Percentiles rank a stretch among this genome's conserved stretches.
Evolutionary conservation across 2,329 filamentous ascomycete genomes (phyloP).

Genomic region (Aureobasidium sp.): DNA sequence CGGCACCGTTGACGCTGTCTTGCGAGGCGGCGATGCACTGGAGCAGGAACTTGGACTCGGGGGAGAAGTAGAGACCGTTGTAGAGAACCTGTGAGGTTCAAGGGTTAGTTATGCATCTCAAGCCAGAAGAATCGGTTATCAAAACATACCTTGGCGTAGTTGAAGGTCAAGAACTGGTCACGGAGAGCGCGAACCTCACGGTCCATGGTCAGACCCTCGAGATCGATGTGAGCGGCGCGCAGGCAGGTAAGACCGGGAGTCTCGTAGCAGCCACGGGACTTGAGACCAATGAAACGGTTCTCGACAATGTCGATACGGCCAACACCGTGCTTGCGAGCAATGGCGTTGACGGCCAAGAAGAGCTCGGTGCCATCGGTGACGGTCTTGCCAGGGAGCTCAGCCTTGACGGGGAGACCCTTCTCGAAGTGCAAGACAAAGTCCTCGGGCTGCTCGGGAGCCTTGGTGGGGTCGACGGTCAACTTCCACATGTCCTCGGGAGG

Average conservation of each 20-base stretch:
- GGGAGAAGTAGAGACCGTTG: slow-evolving; percentile 62
- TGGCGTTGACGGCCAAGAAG: slow-evolving; percentile 63
- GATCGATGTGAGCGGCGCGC: slow-evolving; percentile 50
- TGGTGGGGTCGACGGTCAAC: slow-evolving; percentile 54
- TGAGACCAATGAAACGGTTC: slow-evolving; percentile 71
- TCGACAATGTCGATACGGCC: slow-evolving; percentile 79
- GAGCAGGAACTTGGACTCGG: slow-evolving; percentile 64
- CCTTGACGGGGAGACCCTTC: slow-evolving; percentile 65
- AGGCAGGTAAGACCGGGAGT: slow-evolving; percentile 51
- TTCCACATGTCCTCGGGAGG: slow-evolving; percentile 77
- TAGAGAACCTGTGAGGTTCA: slow-evolving; percentile 32
- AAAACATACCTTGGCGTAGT: slow-evolving; percentile 43
- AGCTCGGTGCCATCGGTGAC: slow-evolving; percentile 63
- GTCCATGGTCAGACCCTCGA: slow-evolving; percentile 61
- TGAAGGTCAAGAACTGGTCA: slow-evolving; percentile 61
- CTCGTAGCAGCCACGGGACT: slow-evolving; percentile 76
- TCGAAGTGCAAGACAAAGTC: slow-evolving; percentile 66
- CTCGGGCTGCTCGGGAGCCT: slow-evolving; percentile 61
- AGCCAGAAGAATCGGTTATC: slow-evolving; percentile 20
- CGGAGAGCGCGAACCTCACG: slow-evolving; percentile 59
- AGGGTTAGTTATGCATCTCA: slow-evolving; percentile 15
- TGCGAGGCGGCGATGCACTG: slow-evolving; percentile 53
- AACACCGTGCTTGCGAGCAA: slow-evolving; percentile 64
- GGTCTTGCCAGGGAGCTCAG: slow-evolving; percentile 51
- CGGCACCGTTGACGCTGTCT: slow-evolving; percentile 52